Evolutionary conservation across 2,329 filamentous ascomycete genomes (phyloP).

Genomic region (Cladophialophora immunda): DNA sequence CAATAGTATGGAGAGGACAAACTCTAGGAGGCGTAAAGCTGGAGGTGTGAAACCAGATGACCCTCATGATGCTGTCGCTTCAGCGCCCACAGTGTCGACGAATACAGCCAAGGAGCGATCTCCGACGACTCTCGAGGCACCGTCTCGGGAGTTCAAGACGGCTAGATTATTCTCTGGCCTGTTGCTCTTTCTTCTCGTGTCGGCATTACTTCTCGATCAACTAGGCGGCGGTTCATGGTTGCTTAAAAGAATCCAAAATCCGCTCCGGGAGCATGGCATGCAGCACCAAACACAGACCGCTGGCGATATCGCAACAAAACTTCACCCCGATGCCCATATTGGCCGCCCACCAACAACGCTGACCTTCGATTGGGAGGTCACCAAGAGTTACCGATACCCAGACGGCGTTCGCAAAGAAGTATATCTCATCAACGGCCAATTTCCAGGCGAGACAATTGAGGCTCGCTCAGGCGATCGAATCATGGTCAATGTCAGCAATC

Average conservation of each 20-base stretch:
- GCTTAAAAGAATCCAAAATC: neutral
- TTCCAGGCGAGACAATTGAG: slow-evolving; percentile 62
- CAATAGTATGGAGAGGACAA: slow-evolving; percentile 23
- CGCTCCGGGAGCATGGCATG: neutral
- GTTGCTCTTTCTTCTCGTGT: neutral
- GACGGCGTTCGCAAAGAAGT: slow-evolving; percentile 62
- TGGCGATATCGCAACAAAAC: neutral
- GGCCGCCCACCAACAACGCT: slow-evolving; percentile 42
- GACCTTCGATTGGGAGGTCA: slow-evolving; percentile 54
- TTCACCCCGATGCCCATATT: neutral
- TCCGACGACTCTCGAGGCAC: neutral
- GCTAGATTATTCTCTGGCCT: neutral
- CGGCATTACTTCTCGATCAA: neutral
- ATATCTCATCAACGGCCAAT: slow-evolving; percentile 59
- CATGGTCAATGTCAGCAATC: slow-evolving; percentile 55
- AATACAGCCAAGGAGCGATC: neutral
- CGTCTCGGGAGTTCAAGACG: neutral
- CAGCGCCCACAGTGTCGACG: neutral
- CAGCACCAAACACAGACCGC: neutral
- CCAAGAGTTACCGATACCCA: slow-evolving; percentile 49
- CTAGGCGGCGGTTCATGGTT: neutral
- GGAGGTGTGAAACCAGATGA: slow-evolving; percentile 30
- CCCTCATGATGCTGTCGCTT: slow-evolving; percentile 40
- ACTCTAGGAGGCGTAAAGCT: slow-evolving; percentile 25
- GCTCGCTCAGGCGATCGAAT: slow-evolving; percentile 57